Evolutionary conservation across 306 rosid genomes (phyloP).

Genomic region (Potentilla sterilis): DNA sequence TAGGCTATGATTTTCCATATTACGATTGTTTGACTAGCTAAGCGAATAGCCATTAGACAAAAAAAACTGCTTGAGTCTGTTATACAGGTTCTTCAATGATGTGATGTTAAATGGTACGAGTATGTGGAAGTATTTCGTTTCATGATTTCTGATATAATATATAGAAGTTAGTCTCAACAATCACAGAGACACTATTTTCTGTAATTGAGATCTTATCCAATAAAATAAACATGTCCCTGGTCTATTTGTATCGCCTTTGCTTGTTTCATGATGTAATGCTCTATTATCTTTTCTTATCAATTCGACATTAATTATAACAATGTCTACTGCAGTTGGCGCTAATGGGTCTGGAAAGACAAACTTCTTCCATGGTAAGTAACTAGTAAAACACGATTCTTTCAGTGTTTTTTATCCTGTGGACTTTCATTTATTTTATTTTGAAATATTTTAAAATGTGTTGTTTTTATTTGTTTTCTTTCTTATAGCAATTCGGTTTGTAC

Average conservation of each 20-base stretch:
- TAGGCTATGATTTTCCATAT: not conserved
- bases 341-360: constrained; percentile 98
- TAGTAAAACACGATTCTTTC: constrained; percentile 3
- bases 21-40: not conserved
- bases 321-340: constrained; percentile 76
- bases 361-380: constrained; percentile 82
- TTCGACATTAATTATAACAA: constrained; percentile 15
- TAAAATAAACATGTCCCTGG: not conserved
- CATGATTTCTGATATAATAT: not conserved
- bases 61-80: not conserved
- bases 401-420: constrained; percentile 6
- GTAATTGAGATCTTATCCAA: not conserved
- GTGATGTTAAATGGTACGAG: not conserved
- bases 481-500: constrained; percentile 86
- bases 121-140: not conserved
- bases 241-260: constrained; percentile 5
- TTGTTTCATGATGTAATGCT: not conserved
- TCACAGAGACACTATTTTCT: not conserved
- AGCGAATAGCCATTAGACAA: not conserved
- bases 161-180: not conserved
- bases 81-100: not conserved
- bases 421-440: not conserved
- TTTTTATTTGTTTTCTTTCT: constrained; percentile 24
- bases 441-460: constrained; percentile 13
- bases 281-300: constrained; percentile 4